Conservation (phyloP, 768 basidiomycete genomes). For the Neoboletus subvelutipes region DNA sequence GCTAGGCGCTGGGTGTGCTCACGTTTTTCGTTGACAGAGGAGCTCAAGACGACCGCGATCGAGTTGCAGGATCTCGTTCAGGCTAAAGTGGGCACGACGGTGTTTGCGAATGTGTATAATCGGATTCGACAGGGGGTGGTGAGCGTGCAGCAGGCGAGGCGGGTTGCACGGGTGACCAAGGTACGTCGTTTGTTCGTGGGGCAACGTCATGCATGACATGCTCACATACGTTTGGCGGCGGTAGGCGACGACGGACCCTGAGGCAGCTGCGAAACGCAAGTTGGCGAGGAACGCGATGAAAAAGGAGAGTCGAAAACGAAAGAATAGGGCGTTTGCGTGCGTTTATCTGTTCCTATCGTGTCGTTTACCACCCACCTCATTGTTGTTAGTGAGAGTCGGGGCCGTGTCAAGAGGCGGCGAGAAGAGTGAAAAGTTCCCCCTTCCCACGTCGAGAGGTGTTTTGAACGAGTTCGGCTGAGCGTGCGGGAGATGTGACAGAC, state of each 20-base stretch:
- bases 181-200: conserved; percentile 29
- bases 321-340: conserved; percentile 58
- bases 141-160: conserved; percentile 68
- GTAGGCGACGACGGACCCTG: conserved; percentile 71
- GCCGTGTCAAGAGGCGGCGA: conserved; percentile 46
- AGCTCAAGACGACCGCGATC: conserved; percentile 73
- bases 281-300: conserved; percentile 69
- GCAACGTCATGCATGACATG: neutral
- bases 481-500: too few species aligned
- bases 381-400: conserved; percentile 50
- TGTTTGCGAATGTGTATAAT: conserved; percentile 78
- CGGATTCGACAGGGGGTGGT: conserved; percentile 72
- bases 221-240: conserved; percentile 18
- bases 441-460: too few species aligned
- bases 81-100: conserved; percentile 81
- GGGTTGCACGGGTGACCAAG: conserved; percentile 53
- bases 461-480: too few species aligned
- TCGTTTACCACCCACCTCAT: too few species aligned
- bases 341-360: too few species aligned
- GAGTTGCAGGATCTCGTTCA: conserved; percentile 91
- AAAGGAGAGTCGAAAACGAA: conserved; percentile 85
- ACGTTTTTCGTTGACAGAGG: conserved; percentile 54
- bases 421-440: conserved; percentile 30
- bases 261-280: conserved; percentile 74
- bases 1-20: too few species aligned